Evolutionary conservation across 2,329 filamentous ascomycete genomes (phyloP).

Genomic region (Penicillium paneum): DNA sequence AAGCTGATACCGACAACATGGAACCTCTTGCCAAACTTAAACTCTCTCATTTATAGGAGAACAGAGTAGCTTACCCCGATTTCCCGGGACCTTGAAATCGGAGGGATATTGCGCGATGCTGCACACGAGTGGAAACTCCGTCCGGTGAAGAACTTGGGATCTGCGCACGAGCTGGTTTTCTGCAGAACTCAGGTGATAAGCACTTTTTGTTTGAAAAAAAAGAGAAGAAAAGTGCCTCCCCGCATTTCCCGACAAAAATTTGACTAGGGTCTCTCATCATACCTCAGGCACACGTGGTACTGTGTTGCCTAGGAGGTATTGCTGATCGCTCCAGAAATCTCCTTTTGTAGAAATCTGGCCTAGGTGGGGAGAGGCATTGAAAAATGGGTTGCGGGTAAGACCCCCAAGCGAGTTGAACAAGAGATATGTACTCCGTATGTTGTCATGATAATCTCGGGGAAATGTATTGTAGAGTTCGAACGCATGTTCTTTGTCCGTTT

Average conservation of each 20-base stretch:
- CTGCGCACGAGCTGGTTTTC: slow-evolving; percentile 4
- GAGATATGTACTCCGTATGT: not conserved
- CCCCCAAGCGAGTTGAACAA: not conserved
- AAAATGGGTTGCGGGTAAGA: slow-evolving; percentile 3
- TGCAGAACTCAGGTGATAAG: slow-evolving; percentile 13
- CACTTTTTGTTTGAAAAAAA: not conserved
- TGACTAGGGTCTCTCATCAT: slow-evolving; percentile 7
- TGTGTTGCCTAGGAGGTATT: not conserved
- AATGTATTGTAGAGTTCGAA: not conserved
- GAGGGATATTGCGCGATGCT: not conserved
- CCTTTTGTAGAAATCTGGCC: slow-evolving; percentile 8
- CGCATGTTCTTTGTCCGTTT: not conserved
- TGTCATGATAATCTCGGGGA: not conserved
- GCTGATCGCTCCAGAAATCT: slow-evolving; percentile 16
- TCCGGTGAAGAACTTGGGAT: slow-evolving; percentile 6
- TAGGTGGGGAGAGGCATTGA: not conserved
- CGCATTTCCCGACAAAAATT: not conserved
- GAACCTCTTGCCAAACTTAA: not conserved
- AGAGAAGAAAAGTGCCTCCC: not conserved
- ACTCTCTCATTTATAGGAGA: not conserved
- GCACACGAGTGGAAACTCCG: slow-evolving; percentile 10
- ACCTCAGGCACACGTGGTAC: not conserved
- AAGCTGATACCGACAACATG: slow-evolving; percentile 1
- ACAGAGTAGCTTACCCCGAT: not conserved
- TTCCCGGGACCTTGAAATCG: not conserved